phyloP scores from a whole-genome alignment of 2,329 filamentous ascomycete genomes.

The Pestalotiopsis sp. region DNA sequence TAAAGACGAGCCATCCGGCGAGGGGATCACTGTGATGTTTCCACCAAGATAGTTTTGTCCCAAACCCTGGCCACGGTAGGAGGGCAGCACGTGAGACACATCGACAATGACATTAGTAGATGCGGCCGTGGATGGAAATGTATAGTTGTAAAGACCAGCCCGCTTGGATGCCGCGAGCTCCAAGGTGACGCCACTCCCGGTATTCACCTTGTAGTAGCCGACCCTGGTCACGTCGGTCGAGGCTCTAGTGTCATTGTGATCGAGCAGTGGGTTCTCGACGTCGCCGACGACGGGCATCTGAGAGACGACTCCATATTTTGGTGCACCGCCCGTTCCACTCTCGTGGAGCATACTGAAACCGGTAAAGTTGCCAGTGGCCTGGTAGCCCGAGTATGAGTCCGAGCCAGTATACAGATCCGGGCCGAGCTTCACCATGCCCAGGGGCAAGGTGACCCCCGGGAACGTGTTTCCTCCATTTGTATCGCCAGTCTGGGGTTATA shows the following conservation, averaged over 20 bases:
- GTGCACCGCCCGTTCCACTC: conserved; percentile 68
- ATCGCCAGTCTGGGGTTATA: conserved; percentile 43
- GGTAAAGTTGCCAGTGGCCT: conserved; percentile 53
- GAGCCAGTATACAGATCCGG: conserved; percentile 51
- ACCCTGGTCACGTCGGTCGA: conserved; percentile 54
- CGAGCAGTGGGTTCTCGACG: conserved; percentile 56
- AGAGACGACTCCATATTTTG: conserved; percentile 69
- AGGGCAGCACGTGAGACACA: conserved; percentile 68
- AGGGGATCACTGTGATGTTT: conserved; percentile 52
- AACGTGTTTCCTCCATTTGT: conserved; percentile 52
- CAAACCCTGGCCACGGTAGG: conserved; percentile 61
- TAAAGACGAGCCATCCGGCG: conserved; percentile 35
- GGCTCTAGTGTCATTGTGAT: conserved; percentile 59
- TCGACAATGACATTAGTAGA: conserved; percentile 60
- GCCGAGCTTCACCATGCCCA: conserved; percentile 53
- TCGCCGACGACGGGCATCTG: conserved; percentile 58
- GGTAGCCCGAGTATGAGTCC: conserved; percentile 58
- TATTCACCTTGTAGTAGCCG: conserved; percentile 62
- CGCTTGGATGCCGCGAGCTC: conserved; percentile 60
- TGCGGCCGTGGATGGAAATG: conserved; percentile 47
- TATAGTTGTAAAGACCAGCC: conserved; percentile 64
- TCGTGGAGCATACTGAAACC: conserved; percentile 69
- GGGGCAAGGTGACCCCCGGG: conserved; percentile 49
- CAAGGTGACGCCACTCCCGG: conserved; percentile 58
- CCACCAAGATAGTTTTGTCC: conserved; percentile 68